phyloP scores from a whole-genome alignment of 148 eudicot genomes.

The Chenopodium berlandieri region DNA sequence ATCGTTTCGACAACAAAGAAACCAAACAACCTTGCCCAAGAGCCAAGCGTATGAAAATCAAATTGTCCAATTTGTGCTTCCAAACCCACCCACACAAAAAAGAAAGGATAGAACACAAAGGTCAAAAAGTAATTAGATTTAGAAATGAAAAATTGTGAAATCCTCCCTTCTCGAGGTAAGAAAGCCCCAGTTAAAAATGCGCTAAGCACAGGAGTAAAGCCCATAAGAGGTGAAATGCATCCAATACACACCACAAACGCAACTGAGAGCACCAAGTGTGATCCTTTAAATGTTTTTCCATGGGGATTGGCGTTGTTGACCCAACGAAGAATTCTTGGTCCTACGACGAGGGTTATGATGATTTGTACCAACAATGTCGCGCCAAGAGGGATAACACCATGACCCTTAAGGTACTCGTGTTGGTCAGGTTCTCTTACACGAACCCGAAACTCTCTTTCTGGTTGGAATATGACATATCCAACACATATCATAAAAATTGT shows the following conservation, averaged over 20 bases:
- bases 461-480: constrained; percentile 50
- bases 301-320: constrained; percentile 74
- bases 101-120: constrained; percentile 61
- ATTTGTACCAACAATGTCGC: constrained; percentile 34
- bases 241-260: constrained; percentile 62
- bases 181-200: constrained; percentile 76
- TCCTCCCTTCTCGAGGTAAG: constrained; percentile 84
- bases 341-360: constrained; percentile 37
- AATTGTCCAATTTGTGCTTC: constrained; percentile 50
- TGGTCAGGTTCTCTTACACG: constrained; percentile 24
- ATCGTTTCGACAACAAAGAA: constrained; percentile 47
- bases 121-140: constrained; percentile 66
- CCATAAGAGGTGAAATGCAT: constrained; percentile 48
- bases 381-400: constrained; percentile 23
- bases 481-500: constrained; percentile 45
- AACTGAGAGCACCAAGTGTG: constrained; percentile 67
- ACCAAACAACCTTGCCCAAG: constrained; percentile 56
- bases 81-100: constrained; percentile 75
- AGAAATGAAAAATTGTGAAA: constrained; percentile 61
- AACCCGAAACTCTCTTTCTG: constrained; percentile 27
- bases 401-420: constrained; percentile 1
- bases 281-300: constrained; percentile 84
- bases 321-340: constrained; percentile 63
- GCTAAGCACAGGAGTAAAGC: constrained; percentile 59
- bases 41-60: constrained; percentile 9